Conservation (phyloP, 208 protist genomes). For the Trypanosoma theileri region DNA sequence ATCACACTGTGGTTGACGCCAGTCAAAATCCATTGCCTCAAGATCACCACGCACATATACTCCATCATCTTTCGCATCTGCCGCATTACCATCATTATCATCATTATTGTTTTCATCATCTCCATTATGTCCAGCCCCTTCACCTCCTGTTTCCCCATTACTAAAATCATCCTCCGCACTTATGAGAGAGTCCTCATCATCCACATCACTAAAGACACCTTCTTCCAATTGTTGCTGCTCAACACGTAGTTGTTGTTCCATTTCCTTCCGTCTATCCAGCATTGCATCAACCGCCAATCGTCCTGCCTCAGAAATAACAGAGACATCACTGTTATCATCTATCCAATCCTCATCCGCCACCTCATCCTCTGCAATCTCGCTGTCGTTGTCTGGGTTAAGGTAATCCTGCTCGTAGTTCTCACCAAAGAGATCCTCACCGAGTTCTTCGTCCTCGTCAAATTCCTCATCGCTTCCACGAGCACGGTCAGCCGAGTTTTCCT, state of each 20-base stretch:
- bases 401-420: slow-evolving; percentile 91
- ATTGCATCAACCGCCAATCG: slow-evolving; percentile 72
- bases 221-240: slow-evolving; percentile 71
- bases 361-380: slow-evolving; percentile 68
- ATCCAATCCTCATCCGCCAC: slow-evolving; percentile 71
- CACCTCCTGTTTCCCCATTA: slow-evolving; percentile 8
- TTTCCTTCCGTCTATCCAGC: slow-evolving; percentile 66
- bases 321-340: slow-evolving; percentile 71
- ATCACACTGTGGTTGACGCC: slow-evolving; percentile 83
- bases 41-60: slow-evolving; percentile 80
- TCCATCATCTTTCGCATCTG: slow-evolving; percentile 22
- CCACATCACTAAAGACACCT: slow-evolving; percentile 88
- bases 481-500: slow-evolving; percentile 4
- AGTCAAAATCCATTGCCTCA: slow-evolving; percentile 83
- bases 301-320: slow-evolving; percentile 74
- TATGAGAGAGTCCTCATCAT: slow-evolving; percentile 40
- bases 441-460: slow-evolving; percentile 41
- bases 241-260: slow-evolving; percentile 57
- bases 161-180: slow-evolving; percentile 22
- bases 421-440: slow-evolving; percentile 85
- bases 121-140: neutral
- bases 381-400: slow-evolving; percentile 79
- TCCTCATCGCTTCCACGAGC: slow-evolving; percentile 6
- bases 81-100: slow-evolving; percentile 3
- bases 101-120: slow-evolving; percentile 31